Evolutionary conservation across 345 rosid species (phyloP).

Genomic region (Barbarea vulgaris): DNA sequence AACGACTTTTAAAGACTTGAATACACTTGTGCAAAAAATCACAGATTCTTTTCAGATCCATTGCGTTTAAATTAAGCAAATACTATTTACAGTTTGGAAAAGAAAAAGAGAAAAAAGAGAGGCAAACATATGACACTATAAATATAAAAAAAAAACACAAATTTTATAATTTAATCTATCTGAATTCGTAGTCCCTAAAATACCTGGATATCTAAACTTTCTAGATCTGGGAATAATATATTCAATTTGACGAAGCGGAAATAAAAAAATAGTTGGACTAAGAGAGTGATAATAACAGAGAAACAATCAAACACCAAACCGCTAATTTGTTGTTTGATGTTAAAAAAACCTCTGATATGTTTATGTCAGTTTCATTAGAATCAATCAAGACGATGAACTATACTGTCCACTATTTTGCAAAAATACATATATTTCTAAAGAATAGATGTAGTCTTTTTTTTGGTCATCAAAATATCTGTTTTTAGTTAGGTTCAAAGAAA

Average conservation of each 20-base stretch:
- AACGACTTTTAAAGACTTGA: background rate
- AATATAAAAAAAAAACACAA: background rate
- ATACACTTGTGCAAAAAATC: background rate
- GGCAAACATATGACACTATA: background rate
- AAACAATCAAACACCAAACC: background rate
- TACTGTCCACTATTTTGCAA: background rate
- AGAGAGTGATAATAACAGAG: background rate
- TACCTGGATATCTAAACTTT: background rate
- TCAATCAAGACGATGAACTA: background rate
- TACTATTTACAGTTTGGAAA: background rate
- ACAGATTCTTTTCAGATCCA: constrained; percentile 2
- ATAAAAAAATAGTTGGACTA: background rate
- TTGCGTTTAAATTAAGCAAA: constrained; percentile 8
- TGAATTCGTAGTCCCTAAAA: background rate
- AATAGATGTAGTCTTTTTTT: background rate
- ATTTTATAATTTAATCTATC: background rate
- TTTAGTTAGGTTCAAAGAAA: background rate
- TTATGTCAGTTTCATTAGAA: background rate
- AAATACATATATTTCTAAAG: background rate
- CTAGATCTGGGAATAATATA: constrained; percentile 27
- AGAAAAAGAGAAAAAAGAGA: background rate
- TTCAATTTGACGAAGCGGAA: background rate
- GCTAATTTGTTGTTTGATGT: background rate
- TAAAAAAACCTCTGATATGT: background rate
- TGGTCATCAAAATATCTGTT: background rate